A percentile compares a stretch with the other conserved stretches of the same genome.
Evolutionary conservation across 2,329 filamentous ascomycete species (phyloP).

Genomic region (Ceratocystis huliohia): DNA sequence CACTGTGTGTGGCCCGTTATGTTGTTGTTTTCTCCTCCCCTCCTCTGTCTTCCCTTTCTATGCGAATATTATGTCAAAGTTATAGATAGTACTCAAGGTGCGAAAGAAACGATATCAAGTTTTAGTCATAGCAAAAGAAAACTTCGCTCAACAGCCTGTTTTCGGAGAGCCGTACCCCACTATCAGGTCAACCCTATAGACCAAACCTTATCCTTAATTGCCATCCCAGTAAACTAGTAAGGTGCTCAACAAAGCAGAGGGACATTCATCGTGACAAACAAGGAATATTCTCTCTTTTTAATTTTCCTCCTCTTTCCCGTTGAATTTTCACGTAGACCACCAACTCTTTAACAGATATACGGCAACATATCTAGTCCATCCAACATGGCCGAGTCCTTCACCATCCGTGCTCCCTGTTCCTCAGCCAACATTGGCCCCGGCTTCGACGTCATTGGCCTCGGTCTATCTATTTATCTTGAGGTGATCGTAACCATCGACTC

Average conservation of each 20-base stretch:
- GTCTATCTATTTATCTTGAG: conserved; percentile 87
- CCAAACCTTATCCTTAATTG: not conserved
- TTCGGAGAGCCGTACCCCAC: not conserved
- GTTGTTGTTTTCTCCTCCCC: no score
- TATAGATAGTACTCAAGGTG: not conserved
- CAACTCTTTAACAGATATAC: not conserved
- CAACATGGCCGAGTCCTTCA: conserved; percentile 45
- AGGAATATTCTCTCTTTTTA: not conserved
- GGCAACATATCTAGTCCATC: not conserved
- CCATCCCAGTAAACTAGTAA: not conserved
- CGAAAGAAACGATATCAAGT: not conserved
- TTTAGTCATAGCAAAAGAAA: not conserved
- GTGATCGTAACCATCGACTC: conserved; percentile 66
- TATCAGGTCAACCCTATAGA: not conserved
- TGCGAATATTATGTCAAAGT: not conserved
- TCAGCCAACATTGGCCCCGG: conserved; percentile 96
- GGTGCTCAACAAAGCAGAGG: not conserved
- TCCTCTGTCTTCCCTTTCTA: not conserved
- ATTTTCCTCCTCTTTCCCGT: not conserved
- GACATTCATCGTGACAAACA: not conserved
- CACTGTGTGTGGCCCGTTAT: no score
- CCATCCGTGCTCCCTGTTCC: conserved; percentile 76
- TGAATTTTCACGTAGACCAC: not conserved
- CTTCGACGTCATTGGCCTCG: conserved; percentile 95
- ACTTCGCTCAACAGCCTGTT: not conserved